Evolutionary conservation across 2,329 filamentous ascomycete genomes (phyloP).

Genomic region (Stagonosporopsis chrysanthemi): DNA sequence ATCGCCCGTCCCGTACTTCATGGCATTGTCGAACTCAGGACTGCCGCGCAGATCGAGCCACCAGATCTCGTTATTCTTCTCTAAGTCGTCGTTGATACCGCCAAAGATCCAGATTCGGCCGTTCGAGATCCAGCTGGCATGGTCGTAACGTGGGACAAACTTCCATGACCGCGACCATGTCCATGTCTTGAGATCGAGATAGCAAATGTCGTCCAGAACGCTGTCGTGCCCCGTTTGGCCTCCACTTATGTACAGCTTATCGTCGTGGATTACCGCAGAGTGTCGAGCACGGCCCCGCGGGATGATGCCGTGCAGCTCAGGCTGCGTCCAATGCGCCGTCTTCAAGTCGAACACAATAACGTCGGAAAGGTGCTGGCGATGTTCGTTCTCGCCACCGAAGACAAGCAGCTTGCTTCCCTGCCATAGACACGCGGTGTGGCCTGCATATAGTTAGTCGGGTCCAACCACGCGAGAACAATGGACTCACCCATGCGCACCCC

Average conservation of each 20-base stretch:
- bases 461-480: not conserved
- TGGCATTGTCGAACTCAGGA: slow-evolving; percentile 79
- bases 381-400: slow-evolving; percentile 97
- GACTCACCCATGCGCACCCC: slow-evolving; percentile 90
- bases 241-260: slow-evolving; percentile 94
- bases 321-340: slow-evolving; percentile 94
- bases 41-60: slow-evolving; percentile 95
- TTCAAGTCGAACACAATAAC: slow-evolving; percentile 95
- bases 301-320: slow-evolving; percentile 81
- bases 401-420: slow-evolving; percentile 94
- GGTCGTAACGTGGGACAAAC: slow-evolving; percentile 93
- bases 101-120: slow-evolving; percentile 97
- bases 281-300: slow-evolving; percentile 92
- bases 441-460: slow-evolving; percentile 55
- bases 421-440: slow-evolving; percentile 93
- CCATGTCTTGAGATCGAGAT: slow-evolving; percentile 94
- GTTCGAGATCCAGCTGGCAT: slow-evolving; percentile 91
- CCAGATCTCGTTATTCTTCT: slow-evolving; percentile 94
- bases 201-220: slow-evolving; percentile 95
- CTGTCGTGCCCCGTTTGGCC: slow-evolving; percentile 95
- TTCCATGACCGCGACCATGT: slow-evolving; percentile 97
- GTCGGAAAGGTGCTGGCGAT: slow-evolving; percentile 92
- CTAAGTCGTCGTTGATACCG: slow-evolving; percentile 93
- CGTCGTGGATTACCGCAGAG: slow-evolving; percentile 91
- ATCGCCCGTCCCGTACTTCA: slow-evolving; percentile 64